phyloP scores from a whole-genome alignment of 768 basidiomycete species.

The Suillus subaureus region DNA sequence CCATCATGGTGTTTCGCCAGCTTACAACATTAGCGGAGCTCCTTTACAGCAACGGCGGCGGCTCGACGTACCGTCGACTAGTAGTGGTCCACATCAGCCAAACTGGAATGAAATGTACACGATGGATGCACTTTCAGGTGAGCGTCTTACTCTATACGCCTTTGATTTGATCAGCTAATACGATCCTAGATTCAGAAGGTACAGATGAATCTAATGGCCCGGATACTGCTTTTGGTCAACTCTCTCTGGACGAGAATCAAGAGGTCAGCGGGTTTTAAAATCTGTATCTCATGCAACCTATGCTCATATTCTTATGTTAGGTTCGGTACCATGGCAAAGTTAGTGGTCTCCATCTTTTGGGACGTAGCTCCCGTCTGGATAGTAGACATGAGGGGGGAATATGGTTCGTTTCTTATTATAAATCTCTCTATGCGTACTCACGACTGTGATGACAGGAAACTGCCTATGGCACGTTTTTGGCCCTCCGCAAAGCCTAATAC shows the following conservation, averaged over 20 bases:
- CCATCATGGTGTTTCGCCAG: conserved; percentile 18
- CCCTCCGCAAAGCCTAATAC: conserved; percentile 53
- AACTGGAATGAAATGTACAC: conserved; percentile 66
- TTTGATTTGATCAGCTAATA: conserved; percentile 20
- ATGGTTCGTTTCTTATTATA: conserved; percentile 46
- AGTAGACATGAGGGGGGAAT: conserved; percentile 68
- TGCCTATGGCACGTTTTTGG: conserved; percentile 80
- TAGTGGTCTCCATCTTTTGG: conserved; percentile 77
- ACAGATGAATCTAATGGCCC: conserved; percentile 44
- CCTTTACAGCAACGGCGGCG: conserved; percentile 52
- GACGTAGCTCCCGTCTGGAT: conserved; percentile 64
- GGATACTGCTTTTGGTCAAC: conserved; percentile 62
- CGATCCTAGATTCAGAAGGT: conserved; percentile 38
- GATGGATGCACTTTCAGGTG: conserved; percentile 45
- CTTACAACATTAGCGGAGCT: conserved; percentile 32
- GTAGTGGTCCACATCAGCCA: conserved; percentile 26
- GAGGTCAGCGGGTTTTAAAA: conserved; percentile 50
- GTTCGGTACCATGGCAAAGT: conserved; percentile 83
- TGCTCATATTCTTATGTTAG: conserved; percentile 37
- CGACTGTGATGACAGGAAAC: conserved; percentile 44
- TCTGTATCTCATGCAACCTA: background rate
- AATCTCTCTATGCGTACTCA: conserved; percentile 19
- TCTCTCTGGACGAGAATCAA: conserved; percentile 76
- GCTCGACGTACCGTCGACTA: conserved; percentile 31
- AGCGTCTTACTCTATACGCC: conserved; percentile 8